Evolutionary conservation across 148 eudicot species (phyloP).

Genomic region (Amaranthus hypochondriacus): DNA sequence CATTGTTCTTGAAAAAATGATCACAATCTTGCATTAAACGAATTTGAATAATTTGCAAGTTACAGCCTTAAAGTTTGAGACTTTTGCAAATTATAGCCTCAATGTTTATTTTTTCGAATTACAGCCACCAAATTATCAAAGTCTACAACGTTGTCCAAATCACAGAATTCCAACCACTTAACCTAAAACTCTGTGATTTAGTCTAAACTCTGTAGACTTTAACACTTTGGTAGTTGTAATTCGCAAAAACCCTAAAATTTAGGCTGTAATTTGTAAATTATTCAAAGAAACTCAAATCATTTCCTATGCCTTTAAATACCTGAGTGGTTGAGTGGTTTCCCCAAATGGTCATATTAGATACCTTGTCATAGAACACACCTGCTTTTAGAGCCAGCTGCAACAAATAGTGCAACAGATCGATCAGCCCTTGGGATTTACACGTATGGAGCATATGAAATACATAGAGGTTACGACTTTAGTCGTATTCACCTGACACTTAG

Average conservation of each 20-base stretch:
- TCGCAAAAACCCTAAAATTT: no score
- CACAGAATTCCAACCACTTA: no score
- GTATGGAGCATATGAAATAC: not conserved
- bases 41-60: not conserved
- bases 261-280: no score
- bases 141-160: no score
- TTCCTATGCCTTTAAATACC: conserved; percentile 23
- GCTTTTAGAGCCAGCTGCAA: conserved; percentile 92
- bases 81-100: no score
- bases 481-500: conserved; percentile 82
- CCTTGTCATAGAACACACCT: conserved; percentile 94
- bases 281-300: no score
- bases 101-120: no score
- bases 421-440: not conserved
- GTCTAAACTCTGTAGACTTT: no score
- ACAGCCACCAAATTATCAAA: no score
- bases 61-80: no score
- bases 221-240: no score
- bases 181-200: no score
- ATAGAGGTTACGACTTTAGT: not conserved
- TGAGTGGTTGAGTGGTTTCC: conserved; percentile 99
- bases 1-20: not conserved
- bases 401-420: conserved; percentile 9
- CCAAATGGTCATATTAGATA: conserved; percentile 96
- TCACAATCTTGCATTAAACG: not conserved